Base-by-base conservation (phyloP, 2,329 filamentous ascomycete genomes). In the Metarhizium album region DNA sequence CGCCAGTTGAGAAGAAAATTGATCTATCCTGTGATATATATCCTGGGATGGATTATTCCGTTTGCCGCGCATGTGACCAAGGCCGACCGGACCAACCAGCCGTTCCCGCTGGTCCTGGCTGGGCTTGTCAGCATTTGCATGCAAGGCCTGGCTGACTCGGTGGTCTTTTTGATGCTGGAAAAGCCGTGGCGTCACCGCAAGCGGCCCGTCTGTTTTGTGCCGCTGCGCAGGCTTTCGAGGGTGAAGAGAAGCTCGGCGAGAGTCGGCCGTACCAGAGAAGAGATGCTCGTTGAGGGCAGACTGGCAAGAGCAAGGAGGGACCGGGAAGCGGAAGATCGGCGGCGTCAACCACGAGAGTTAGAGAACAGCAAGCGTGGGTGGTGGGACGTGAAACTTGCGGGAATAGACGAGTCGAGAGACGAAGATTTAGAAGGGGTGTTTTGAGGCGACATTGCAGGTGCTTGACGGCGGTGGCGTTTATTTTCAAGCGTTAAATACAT, bases 1-100 rank as follows among this genome's bases (percentile, higher is more conserved):
- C 77, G 82, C 9, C 85, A 90, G 59, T 73, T 90, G 2, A 78
- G 83, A 31, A 76, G 85, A 29, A 73, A 90, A 18, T 88, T 90
- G 66, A 80, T 89, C 46, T 91, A 91, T 62, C 87, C 87, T 0
- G 62, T 84, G 18, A 76, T 86, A 3, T 90, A 91, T 64, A 73
- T 86, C 20, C 65, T 79, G 4, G 79, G 87, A 56, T 91, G 87
- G 87, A 67, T 85, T 3, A 67, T 86, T 7, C 86, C 87, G 0
- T 87, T 90, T 58, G 68, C 83, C 2, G 73, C 73, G 2, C 83
- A 90, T 62, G 72, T 81, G 47, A 66, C 82, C 47, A 42, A 53
- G 11, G 55, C 58, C 16, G 59, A 59, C 31, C 53, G 56, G 13
- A 51, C 47, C 5, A 58, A 57, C 1, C 70, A 81, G 46, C 73